Base-by-base conservation (phyloP, 768 basidiomycete genomes). In the Boletus edulis region DNA sequence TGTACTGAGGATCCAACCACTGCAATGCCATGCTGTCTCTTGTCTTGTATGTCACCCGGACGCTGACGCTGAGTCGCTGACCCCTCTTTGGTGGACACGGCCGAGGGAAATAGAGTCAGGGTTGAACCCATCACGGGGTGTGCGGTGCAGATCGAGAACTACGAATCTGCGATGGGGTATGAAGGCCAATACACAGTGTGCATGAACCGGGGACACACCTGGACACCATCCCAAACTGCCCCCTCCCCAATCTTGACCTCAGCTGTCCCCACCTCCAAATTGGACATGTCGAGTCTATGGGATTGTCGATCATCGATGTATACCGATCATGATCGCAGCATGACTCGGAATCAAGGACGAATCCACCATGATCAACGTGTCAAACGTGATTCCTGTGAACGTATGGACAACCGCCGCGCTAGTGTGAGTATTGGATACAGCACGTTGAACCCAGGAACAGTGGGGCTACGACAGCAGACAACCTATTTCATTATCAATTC, bases 1-100 rank as follows among this genome's bases (percentile, higher is more conserved):
- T 78, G 41, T 66, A 91, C 85, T 86, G 82, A 59, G 91, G 87
- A 24, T 82, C 84, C 18, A 95, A 78, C 92, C 92, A 96, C 55
- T 94, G 93, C 22, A 96, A 74, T 1, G 93, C 92, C 10, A 84
- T 87, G 66, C 85, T 85, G 9, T 81, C 72, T 12, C 87, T 91
- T 0, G 94, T 95, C 47, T 76, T 72, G 66, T 95, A 96, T 37
- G 71, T 75, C 46, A 91, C 78, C 29, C 75, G 72, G 52, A 92
- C 69, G 4, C 72, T 64, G 18, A 78, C 22, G 22, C 22, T 22
- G 22, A 22, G 22, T 3, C 57, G 13, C 78, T 83, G 10, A 78
- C 56, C 13, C 79, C 83, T 13, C 39, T 29, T 2, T 22, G 24
- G 22, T 7, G 27, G 3, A 67, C 59, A 18, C 62, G 54, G 1